Percentiles rank a stretch among this genome's conserved stretches.
Conservation (phyloP, 2,329 filamentous ascomycete species). For the Pseudofabraea citricarpa region DNA sequence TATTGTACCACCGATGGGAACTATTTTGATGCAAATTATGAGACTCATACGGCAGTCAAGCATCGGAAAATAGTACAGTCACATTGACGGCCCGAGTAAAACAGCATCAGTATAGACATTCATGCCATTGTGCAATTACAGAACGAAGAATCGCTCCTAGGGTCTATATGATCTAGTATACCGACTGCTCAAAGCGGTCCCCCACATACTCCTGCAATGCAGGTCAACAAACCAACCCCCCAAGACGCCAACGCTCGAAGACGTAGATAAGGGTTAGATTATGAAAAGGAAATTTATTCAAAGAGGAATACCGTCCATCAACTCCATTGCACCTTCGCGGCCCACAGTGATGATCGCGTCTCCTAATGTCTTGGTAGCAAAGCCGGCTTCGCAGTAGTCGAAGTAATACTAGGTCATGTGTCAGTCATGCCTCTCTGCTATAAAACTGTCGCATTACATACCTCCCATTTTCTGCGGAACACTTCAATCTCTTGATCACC, state of each 20-base stretch:
- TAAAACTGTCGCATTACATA: slow-evolving; percentile 26
- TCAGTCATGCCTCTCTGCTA: slow-evolving; percentile 3
- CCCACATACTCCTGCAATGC: slow-evolving; percentile 6
- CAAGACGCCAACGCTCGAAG: slow-evolving; percentile 6
- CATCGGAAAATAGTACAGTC: no score
- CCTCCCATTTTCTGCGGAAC: slow-evolving; percentile 69
- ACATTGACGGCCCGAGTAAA: no score
- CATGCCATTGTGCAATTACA: no score
- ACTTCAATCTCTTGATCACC: slow-evolving; percentile 58
- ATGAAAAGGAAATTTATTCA: slow-evolving; percentile 28
- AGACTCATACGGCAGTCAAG: no score
- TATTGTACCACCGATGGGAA: no score
- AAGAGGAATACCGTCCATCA: slow-evolving; percentile 66
- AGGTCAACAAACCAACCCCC: neutral
- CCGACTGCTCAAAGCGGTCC: neutral
- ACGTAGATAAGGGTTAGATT: slow-evolving; percentile 3
- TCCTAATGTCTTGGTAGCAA: slow-evolving; percentile 65
- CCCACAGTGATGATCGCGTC: slow-evolving; percentile 70
- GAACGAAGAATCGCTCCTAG: no score
- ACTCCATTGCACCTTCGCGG: slow-evolving; percentile 44
- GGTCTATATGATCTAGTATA: slow-evolving; percentile 9
- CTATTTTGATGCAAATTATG: no score
- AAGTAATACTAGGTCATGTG: slow-evolving; percentile 63
- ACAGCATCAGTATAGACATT: no score
- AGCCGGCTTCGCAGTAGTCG: slow-evolving; percentile 69